Base-by-base conservation (phyloP, 2,329 filamentous ascomycete genomes). In the Trichoderma atroviride region DNA sequence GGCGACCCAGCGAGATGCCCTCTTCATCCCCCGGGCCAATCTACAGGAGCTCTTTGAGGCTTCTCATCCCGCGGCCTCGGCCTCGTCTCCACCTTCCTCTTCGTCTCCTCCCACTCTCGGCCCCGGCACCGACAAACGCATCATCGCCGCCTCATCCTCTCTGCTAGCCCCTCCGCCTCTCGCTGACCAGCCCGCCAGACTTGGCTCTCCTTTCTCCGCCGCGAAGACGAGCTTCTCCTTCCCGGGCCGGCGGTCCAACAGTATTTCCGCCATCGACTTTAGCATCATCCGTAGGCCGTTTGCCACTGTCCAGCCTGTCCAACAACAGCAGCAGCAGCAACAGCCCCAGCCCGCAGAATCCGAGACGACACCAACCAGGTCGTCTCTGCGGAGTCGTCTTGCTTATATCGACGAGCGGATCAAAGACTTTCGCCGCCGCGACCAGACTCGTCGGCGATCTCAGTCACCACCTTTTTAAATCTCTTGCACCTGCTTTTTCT, bases 341-440 rank as follows among this genome's bases (percentile, higher is more conserved):
- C 84, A 86, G 11, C 47, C 47, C 40, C 40, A 43, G 72, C 63
- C 63, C 24, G 71, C 74, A 4, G 80, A 81, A 52, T 75, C 78
- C 24, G 77, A 74, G 50, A 68, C 77, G 5, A 74, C 78, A n/a
- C 74, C 78, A 7, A 77, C 80, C 27, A 79, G 81, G 69, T 69
- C 65, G 19, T 83, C 83, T 47, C 77, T 88, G 55, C 81, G 83
- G 27, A 83, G 82, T 43, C 84, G 86, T 13, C 78, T 89, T 68
- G 85, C 86, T 5, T 88, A 89, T 71, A 83, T 89, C 58, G 86
- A 89, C 74, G 83, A 87, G 72, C 84, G 86, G 47, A 82, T 89
- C 55, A 85, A 84, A 72, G 85, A 87, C 70, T 80, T 88, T 69
- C 83, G 85, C 70, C 83, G 80, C 58, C 82, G 83, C 47, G 80